Base-by-base conservation (phyloP, 352 stramenopile genomes). In the Globisporangium solare region DNA sequence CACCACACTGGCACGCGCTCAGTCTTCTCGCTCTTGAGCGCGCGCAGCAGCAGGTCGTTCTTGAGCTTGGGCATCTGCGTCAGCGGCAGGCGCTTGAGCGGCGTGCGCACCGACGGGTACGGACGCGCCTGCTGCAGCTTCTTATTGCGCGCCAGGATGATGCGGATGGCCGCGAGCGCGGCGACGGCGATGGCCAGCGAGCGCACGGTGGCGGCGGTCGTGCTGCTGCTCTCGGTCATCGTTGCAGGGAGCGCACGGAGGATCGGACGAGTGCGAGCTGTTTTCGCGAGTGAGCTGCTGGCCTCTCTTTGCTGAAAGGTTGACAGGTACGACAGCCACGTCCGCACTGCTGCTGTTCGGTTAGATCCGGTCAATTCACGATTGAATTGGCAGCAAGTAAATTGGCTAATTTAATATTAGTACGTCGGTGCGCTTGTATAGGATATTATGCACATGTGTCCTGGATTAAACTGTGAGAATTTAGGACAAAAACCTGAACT, bases 1-100 rank as follows among this genome's bases (percentile, higher is more conserved):
- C 98, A 90, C 97, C 97, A 99, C 56, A 98, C 86, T 13, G 96
- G 96, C 47, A 94, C 87, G 24, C 86, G 83, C 72, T 97, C 89
- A 11, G 89, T 95, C 51, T 74, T 79, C 58, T 97, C 79, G 56
- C 91, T 88, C 53, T 73, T 75, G 35, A 95, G 79, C 50, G 89
- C 89, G 31, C 88, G 86, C 39, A 97, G 60, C 47, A 97, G 66
- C 43, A 96, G 61, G 61, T 96, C 87, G 71, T 97, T 97, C 67
- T 95, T 94, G 56, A 95, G 71, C 65, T 81, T 79, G n/a, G 84
- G 83, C 57, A 93, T 65, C 39, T 87, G 64, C 45, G 83, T 71
- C 40, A 92, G 63, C 47, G 83, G 65, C 37, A 91, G 54, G 52
- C 83, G 83, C 64, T 89, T 71, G 41, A 94, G 42, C 17, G 83